Evolutionary conservation across 331 rosid species (phyloP).

Genomic region (Quercus tomentella): DNA sequence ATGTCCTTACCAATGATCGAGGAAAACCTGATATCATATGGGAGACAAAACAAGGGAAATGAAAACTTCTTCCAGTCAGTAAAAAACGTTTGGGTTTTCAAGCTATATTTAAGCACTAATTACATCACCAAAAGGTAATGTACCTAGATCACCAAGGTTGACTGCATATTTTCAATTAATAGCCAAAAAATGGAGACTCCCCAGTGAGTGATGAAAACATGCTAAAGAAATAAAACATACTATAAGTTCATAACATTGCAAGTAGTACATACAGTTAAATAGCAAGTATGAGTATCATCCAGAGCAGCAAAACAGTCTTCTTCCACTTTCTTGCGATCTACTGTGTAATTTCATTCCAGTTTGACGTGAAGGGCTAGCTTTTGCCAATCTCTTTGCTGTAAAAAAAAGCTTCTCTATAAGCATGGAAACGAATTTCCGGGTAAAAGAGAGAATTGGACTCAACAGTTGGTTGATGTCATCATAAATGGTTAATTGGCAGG

Average conservation of each 20-base stretch:
- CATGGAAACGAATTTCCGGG: neutral
- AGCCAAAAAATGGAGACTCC: neutral
- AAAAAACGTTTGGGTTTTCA: neutral
- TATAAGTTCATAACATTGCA: neutral
- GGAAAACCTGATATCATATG: conserved; percentile 10
- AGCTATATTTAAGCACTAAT: neutral
- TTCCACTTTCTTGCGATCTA: conserved; percentile 45
- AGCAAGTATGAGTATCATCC: conserved; percentile 12
- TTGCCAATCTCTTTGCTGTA: conserved; percentile 78
- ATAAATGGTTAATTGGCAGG: neutral
- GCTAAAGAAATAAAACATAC: neutral
- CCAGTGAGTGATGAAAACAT: neutral
- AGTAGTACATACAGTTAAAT: conserved; percentile 13
- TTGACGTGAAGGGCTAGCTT: conserved; percentile 62
- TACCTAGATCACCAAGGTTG: neutral
- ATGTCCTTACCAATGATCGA: conserved; percentile 6
- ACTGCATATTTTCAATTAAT: neutral
- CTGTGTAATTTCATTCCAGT: conserved; percentile 61
- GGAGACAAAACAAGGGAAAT: neutral
- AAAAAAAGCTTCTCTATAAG: neutral
- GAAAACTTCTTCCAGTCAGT: neutral
- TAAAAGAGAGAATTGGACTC: neutral
- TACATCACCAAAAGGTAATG: neutral
- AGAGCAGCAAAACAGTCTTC: conserved; percentile 65
- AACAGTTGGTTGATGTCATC: neutral